phyloP scores from a whole-genome alignment of 371 early-diverging fungal genomes.

The Syncephalastrum sp. region DNA sequence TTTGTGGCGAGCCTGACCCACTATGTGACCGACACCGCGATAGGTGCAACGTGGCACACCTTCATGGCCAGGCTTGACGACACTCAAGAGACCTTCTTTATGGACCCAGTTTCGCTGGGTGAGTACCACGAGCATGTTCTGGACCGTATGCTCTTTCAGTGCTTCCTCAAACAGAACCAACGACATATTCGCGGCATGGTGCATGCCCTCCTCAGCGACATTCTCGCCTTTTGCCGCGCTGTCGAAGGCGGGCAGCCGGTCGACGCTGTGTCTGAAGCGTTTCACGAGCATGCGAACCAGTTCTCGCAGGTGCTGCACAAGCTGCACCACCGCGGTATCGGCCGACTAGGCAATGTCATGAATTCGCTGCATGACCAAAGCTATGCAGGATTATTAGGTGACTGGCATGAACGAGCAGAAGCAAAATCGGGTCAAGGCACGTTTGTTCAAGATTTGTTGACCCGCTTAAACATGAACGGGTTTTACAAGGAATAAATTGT shows the following conservation, averaged over 20 bases:
- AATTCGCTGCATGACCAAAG: constrained; percentile 20
- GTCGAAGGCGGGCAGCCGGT: constrained; percentile 10
- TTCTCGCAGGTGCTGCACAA: constrained; percentile 35
- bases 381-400: constrained; percentile 21
- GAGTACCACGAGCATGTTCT: constrained; percentile 49
- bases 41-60: constrained; percentile 39
- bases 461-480: constrained; percentile 21
- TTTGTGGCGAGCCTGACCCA: constrained; percentile 39
- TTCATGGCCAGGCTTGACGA: constrained; percentile 38
- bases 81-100: constrained; percentile 23
- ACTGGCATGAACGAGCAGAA: constrained; percentile 25
- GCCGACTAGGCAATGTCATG: constrained; percentile 30
- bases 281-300: constrained; percentile 25
- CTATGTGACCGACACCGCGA: constrained; percentile 45
- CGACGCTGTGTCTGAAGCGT: constrained; percentile 25
- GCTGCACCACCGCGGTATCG: constrained; percentile 44
- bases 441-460: constrained; percentile 32
- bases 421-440: constrained; percentile 24
- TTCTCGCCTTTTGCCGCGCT: constrained; percentile 26
- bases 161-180: constrained; percentile 50
- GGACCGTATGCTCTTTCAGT: constrained; percentile 51
- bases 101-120: constrained; percentile 40
- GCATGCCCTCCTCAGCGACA: constrained; percentile 32
- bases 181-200: constrained; percentile 34
- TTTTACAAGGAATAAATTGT: constrained; percentile 9